Base-by-base conservation (phyloP, 2,329 filamentous ascomycete species). In the Drechslerella coelobrocha region DNA sequence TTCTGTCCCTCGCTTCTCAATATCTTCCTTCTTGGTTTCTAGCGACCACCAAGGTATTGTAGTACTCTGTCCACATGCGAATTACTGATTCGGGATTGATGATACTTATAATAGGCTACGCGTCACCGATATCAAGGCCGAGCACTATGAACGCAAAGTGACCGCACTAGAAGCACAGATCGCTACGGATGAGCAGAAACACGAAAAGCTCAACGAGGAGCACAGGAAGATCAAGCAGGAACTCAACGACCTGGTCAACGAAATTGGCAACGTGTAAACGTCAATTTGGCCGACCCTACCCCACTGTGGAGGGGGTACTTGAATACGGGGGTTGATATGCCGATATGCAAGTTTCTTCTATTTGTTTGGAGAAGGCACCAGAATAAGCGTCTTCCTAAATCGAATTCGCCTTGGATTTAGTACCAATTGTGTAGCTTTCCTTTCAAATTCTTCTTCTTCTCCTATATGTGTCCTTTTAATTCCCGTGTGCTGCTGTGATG, bases 131-230 rank as follows among this genome's bases (percentile, higher is more conserved):
- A 92, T 97, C 83, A 97, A 97, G 86, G 92, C 93, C 78, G 94
- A 93, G 78, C 93, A 99, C 84, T 97, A 93, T 82, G 94, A 99
- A 84, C 94, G 94, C 83, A 97, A 97, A 85, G 94, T 97, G 76
- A 91, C 97, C 82, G 93, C 94, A 77, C 88, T 97, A 78, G 94
- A 99, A 83, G 84, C 86, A 78, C 87, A 92, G 80, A 89, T 91
- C 78, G 92, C 97, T 81, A 87, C 92, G 81, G 97, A 92, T 92
- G 94, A 97, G 84, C 80, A 85, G 81, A 97, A 99, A 85, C 97
- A 95, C 83, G 94, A 97, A 83, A 93, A 97, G 81, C 95, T 96
- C 89, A 81, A 88, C 77, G 89, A 92, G 87, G 96, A 97, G 83
- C 89, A 95, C 84, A 82, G 83, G 75, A 80, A 84, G 65, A 85